Evolutionary conservation across 2,329 filamentous ascomycete genomes (phyloP).

Genomic region (Alternaria angustiovoidea): DNA sequence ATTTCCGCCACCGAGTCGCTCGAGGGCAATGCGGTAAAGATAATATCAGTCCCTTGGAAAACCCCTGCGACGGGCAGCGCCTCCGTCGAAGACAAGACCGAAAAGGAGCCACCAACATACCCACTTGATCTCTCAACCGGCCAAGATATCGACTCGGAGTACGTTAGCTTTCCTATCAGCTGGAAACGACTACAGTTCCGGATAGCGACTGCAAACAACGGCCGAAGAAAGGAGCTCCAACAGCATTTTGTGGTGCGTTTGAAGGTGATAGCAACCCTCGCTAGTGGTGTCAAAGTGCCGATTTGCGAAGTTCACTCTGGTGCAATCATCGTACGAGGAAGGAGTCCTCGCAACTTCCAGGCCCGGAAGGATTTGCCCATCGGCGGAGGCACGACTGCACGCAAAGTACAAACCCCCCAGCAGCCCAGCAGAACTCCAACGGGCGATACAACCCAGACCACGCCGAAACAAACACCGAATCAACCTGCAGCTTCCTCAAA

Average conservation of each 20-base stretch:
- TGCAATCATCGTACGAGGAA: constrained; percentile 90
- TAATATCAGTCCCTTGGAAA: constrained; percentile 98
- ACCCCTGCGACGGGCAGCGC: constrained; percentile 82
- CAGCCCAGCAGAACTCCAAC: constrained; percentile 50
- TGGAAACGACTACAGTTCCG: constrained; percentile 95
- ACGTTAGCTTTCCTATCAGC: constrained; percentile 88
- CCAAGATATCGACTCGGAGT: constrained; percentile 79
- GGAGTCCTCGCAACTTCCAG: constrained; percentile 94
- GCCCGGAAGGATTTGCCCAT: constrained; percentile 91
- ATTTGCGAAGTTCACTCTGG: constrained; percentile 86
- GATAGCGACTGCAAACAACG: constrained; percentile 96
- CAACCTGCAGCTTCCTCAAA: constrained; percentile 36
- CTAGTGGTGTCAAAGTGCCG: constrained; percentile 81
- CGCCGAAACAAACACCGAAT: constrained; percentile 36
- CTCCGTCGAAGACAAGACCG: constrained; percentile 71
- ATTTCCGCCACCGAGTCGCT: constrained; percentile 95
- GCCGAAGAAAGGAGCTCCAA: constrained; percentile 90
- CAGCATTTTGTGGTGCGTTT: constrained; percentile 93
- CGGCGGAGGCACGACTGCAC: constrained; percentile 78
- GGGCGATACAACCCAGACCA: constrained; percentile 44
- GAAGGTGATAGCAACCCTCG: constrained; percentile 83
- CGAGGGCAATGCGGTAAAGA: constrained; percentile 87
- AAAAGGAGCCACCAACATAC: constrained; percentile 87
- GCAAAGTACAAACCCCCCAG: constrained; percentile 62
- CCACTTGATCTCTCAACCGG: constrained; percentile 73